Evolutionary conservation across 2,329 filamentous ascomycete genomes (phyloP).

Genomic region (Knoxdaviesia proteae): DNA sequence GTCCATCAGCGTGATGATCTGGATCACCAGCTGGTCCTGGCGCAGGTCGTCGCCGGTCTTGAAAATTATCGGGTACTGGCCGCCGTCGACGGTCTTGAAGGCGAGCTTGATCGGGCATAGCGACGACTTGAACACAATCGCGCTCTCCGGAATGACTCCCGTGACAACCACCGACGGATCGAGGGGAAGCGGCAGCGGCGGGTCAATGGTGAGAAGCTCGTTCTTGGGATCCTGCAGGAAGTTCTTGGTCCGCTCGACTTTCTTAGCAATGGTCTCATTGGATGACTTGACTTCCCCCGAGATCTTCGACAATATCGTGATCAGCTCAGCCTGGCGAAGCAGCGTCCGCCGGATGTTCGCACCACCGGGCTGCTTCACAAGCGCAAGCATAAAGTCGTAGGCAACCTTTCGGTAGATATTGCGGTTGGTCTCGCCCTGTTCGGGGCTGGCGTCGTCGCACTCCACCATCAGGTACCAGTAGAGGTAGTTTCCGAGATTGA

Average conservation of each 20-base stretch:
- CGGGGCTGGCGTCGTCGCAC: constrained; percentile 64
- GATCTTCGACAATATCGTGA: constrained; percentile 71
- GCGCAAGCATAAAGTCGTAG: constrained; percentile 84
- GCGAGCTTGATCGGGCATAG: constrained; percentile 78
- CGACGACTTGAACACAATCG: constrained; percentile 87
- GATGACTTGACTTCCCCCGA: constrained; percentile 73
- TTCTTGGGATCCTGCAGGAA: constrained; percentile 78
- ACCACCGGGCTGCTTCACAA: constrained; percentile 52
- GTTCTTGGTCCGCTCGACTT: constrained; percentile 68
- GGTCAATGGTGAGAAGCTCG: constrained; percentile 64
- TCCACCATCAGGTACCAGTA: constrained; percentile 99
- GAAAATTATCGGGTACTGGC: constrained; percentile 82
- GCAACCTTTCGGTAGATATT: constrained; percentile 83
- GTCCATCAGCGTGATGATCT: constrained; percentile 95
- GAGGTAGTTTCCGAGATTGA: constrained; percentile 81
- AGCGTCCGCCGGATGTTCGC: constrained; percentile 55
- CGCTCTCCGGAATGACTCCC: constrained; percentile 65
- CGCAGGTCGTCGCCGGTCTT: constrained; percentile 92
- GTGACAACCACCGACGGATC: constrained; percentile 66
- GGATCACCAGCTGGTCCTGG: constrained; percentile 92
- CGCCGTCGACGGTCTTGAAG: constrained; percentile 61
- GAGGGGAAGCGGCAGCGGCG: constrained; percentile 68
- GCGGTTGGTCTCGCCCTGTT: constrained; percentile 54
- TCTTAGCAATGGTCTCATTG: constrained; percentile 55
- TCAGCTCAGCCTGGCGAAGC: constrained; percentile 70